Conservation (phyloP, 2,329 filamentous ascomycete species). For the Peltaster fructicola region DNA sequence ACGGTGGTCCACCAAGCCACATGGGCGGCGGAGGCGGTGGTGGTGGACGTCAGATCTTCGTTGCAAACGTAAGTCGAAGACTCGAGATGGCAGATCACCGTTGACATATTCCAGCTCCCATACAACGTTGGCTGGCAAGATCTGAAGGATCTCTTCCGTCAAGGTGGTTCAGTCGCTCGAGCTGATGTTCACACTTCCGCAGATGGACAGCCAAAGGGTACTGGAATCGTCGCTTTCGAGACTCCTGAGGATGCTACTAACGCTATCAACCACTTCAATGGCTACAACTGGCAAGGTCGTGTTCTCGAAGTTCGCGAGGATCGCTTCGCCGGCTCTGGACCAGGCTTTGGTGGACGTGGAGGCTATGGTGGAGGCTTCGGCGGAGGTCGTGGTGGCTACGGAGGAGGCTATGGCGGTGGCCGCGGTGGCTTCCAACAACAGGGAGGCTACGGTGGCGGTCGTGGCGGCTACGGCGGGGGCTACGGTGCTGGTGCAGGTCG, state of each 20-base stretch:
- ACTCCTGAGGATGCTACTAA: conserved; percentile 86
- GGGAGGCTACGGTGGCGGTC: conserved; percentile 33
- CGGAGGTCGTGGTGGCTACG: conserved; percentile 32
- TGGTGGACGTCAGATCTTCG: conserved; percentile 79
- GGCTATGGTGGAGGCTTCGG: conserved; percentile 30
- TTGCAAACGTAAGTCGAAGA: conserved; percentile 79
- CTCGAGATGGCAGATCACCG: conserved; percentile 6
- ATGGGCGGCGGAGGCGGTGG: conserved; percentile 36
- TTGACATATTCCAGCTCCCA: conserved; percentile 50
- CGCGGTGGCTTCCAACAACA: too few species aligned
- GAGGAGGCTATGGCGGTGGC: conserved; percentile 41
- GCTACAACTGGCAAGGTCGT: conserved; percentile 95
- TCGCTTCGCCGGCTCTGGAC: conserved; percentile 55
- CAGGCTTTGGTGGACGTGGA: conserved; percentile 20
- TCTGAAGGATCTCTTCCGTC: conserved; percentile 93
- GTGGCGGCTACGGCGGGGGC: conserved; percentile 40
- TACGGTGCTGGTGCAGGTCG: conserved; percentile 36
- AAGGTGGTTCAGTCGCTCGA: conserved; percentile 88
- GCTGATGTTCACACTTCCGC: conserved; percentile 87
- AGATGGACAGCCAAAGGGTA: conserved; percentile 87
- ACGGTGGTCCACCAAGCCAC: too few species aligned
- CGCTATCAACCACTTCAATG: conserved; percentile 94
- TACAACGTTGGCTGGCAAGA: conserved; percentile 98
- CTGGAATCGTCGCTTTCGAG: conserved; percentile 93
- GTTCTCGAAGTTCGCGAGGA: conserved; percentile 90